Percentiles rank a stretch among this genome's conserved stretches.
These are phyloP conservation scores for Ottelia alismoides DNA, from an alignment of 106 monocot genomes.

Conservation along the genomic window DNA sequence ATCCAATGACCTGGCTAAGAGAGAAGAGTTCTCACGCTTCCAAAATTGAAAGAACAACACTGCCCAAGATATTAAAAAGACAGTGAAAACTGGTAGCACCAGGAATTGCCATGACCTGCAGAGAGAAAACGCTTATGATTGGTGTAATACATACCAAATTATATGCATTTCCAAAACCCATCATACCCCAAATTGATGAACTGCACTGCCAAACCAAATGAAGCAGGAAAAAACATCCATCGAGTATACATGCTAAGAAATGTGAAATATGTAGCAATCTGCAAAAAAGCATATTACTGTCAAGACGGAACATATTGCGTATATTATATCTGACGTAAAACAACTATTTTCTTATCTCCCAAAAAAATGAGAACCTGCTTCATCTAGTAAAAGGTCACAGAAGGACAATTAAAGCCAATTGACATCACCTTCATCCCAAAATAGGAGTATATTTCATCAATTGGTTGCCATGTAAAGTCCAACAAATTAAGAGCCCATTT, in stretches of 20 bases:
- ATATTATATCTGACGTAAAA: no score
- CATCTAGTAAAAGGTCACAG: no score
- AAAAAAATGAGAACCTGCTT: no score
- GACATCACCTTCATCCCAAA: conserved; percentile 85
- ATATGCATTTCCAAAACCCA: no score
- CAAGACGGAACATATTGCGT: no score
- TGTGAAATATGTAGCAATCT: conserved; percentile 92
- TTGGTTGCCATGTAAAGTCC: conserved; percentile 84
- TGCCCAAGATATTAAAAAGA: conserved; percentile 74
- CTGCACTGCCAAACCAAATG: conserved; percentile 60
- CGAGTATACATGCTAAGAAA: conserved; percentile 93
- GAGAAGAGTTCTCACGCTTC: conserved; percentile 83
- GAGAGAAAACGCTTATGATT: no score
- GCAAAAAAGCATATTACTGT: no score
- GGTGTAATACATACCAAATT: no score
- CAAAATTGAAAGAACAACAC: conserved; percentile 84
- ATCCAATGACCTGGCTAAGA: conserved; percentile 89
- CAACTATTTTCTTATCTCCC: no score
- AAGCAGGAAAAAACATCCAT: conserved; percentile 83
- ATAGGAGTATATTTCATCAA: conserved; percentile 88
- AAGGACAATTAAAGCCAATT: no score
- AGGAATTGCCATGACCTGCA: conserved; percentile 53
- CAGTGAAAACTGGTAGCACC: conserved; percentile 63
- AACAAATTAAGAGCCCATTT: conserved; percentile 85
- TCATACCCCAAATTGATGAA: conserved; percentile 77